Evolutionary conservation across 169 alveolate genomes (phyloP).

Genomic region (Ichthyophthirius multifiliis): DNA sequence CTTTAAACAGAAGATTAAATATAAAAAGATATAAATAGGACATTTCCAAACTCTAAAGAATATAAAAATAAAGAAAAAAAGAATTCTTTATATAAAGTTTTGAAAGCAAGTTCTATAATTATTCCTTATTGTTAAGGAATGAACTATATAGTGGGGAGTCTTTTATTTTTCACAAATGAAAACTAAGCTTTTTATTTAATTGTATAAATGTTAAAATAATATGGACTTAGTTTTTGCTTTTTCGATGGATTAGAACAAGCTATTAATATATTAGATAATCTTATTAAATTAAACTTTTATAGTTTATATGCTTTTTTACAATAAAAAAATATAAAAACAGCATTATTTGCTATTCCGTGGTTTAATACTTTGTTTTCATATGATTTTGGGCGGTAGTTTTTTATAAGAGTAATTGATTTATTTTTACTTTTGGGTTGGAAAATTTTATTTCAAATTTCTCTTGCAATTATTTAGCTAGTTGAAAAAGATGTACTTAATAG

Average conservation of each 20-base stretch:
- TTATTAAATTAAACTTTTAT: neutral
- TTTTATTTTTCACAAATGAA: neutral
- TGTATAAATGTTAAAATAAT: neutral
- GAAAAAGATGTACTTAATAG: neutral
- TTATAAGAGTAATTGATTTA: slow-evolving; percentile 1
- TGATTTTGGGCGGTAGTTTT: neutral
- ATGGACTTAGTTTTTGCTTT: neutral
- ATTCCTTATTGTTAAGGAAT: neutral
- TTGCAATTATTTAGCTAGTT: neutral
- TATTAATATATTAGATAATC: neutral
- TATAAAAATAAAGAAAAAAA: neutral
- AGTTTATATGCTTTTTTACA: neutral
- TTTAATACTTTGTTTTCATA: neutral
- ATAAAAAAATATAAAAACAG: neutral
- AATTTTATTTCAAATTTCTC: neutral
- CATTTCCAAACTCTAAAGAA: neutral
- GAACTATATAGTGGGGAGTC: neutral
- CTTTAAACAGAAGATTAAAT: neutral
- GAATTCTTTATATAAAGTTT: neutral
- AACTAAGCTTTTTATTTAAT: neutral
- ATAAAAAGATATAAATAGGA: neutral
- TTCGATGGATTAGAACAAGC: slow-evolving; percentile 1
- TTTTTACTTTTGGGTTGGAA: neutral
- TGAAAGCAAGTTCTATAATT: neutral
- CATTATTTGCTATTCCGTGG: slow-evolving; percentile 2